Evolutionary conservation across 805 yeast species (phyloP).

Genomic region (Zygoascus ofunaensis): DNA sequence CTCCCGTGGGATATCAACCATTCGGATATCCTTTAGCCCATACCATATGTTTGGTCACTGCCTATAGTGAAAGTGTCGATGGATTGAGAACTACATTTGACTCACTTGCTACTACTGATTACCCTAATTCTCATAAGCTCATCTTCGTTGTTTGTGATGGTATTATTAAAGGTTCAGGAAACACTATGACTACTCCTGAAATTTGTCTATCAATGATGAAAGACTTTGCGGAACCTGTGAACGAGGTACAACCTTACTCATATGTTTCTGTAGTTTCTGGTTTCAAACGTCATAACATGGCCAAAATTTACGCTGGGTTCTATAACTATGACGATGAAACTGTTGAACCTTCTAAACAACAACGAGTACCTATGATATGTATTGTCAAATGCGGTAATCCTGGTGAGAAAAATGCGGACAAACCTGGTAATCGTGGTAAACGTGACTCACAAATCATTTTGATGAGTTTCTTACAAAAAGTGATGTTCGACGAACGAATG

Average conservation of each 20-base stretch:
- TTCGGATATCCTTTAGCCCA: slow-evolving; percentile 73
- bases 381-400: slow-evolving; percentile 86
- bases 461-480: slow-evolving; percentile 81
- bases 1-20: slow-evolving; percentile 83
- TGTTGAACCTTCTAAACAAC: slow-evolving; percentile 69
- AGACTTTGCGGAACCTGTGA: slow-evolving; percentile 59
- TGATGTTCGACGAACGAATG: slow-evolving; percentile 91
- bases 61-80: slow-evolving; percentile 86
- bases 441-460: slow-evolving; percentile 88
- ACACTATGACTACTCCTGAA: slow-evolving; percentile 80
- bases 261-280: slow-evolving; percentile 96
- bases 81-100: slow-evolving; percentile 85
- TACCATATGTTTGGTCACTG: slow-evolving; percentile 70
- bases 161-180: slow-evolving; percentile 87
- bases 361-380: slow-evolving; percentile 67
- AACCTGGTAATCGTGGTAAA: slow-evolving; percentile 94
- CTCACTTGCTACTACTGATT: slow-evolving; percentile 89
- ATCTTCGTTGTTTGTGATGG: slow-evolving; percentile 88
- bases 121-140: slow-evolving; percentile 89
- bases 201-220: slow-evolving; percentile 81
- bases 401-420: slow-evolving; percentile 56
- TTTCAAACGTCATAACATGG: slow-evolving; percentile 92
- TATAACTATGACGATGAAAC: slow-evolving; percentile 75
- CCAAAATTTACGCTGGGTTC: slow-evolving; percentile 90
- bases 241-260: slow-evolving; percentile 71